phyloP scores from a whole-genome alignment of 108 stramenopile species.

The Cyclostephanos invisitatus region DNA sequence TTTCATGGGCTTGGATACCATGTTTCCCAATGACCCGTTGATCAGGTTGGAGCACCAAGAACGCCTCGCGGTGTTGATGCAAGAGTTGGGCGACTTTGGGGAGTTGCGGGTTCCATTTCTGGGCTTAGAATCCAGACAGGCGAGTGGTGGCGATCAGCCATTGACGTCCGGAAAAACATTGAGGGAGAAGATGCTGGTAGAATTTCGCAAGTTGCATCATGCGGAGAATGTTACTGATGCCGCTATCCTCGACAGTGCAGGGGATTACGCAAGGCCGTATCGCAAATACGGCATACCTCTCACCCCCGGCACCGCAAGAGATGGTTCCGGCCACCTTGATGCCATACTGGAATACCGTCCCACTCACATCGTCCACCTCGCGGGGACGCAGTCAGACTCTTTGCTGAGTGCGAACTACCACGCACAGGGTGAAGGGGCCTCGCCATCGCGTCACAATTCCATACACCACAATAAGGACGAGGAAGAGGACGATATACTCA shows the following conservation, averaged over 20 bases:
- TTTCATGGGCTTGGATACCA: constrained; percentile 64
- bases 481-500: constrained; percentile 27
- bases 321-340: constrained; percentile 34
- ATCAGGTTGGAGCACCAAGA: constrained; percentile 59
- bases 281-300: constrained; percentile 29
- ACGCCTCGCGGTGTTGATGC: constrained; percentile 50
- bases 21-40: constrained; percentile 70
- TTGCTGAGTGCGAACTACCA: constrained; percentile 42
- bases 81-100: constrained; percentile 41
- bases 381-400: constrained; percentile 54
- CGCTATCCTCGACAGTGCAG: neutral
- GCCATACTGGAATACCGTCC: constrained; percentile 50
- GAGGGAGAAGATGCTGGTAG: constrained; percentile 18
- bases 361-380: constrained; percentile 80
- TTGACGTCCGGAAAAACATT: constrained; percentile 11
- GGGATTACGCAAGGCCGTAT: constrained; percentile 8
- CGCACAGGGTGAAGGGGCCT: neutral
- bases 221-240: neutral
- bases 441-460: constrained; percentile 18
- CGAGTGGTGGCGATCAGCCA: constrained; percentile 10
- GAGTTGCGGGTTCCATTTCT: constrained; percentile 54
- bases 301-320: constrained; percentile 25
- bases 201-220: neutral
- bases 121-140: constrained; percentile 57
- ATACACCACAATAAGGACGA: constrained; percentile 39